Evolutionary conservation across 352 stramenopile species (phyloP), one percentile per base, ranked within the genome.

Genomic region (Globisporangium solare): DNA sequence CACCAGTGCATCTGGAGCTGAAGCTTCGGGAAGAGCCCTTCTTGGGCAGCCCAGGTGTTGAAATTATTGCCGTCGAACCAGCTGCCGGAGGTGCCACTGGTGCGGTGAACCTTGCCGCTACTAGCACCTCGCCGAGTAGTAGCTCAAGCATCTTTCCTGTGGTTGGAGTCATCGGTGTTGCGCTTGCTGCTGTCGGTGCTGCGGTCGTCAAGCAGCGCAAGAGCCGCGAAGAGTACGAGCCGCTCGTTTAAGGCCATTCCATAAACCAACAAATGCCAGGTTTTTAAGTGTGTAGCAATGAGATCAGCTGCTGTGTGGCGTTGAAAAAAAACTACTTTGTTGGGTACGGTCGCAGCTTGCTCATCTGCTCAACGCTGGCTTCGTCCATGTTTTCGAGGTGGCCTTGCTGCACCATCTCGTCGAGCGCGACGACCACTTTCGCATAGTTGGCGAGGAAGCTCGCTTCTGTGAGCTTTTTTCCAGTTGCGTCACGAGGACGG

Each of bases 381-480:
- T 87, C 74, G 54, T 88, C 74, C 12, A 63, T 42, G 24, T 67
- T 77, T 63, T 88, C 73, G 8, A 73, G 46, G 57, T 85, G 74
- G 3, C 73, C 73, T 14, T 88, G 71, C 45, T 88, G 76, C 59
- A 83, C 74, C 66, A 88, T 73, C 53, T 91, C 78, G 62, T 88
- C 81, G 39, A 91, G 49, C 20, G 72, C 73, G 1, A 82, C 77
- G 15, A 89, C 73, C 8, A 89, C 72, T 27, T 85, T 81, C 45
- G 76, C 69, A 51, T 91, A 85, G 43, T 88, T 83, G 6, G 71
- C 58, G 22, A 88, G 18, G 3, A 88, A 54, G 47, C 68, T 79
- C 15, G 60, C 35, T 60, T 91, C 77, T 1, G 76, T 88, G 51
- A 80, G 68, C 59, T 86, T 88, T 88, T 88, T 54, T 89, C 79